These are phyloP conservation scores for Silybum marianum DNA, from an alignment of 129 eudicot species.

Conservation along the genomic window DNA sequence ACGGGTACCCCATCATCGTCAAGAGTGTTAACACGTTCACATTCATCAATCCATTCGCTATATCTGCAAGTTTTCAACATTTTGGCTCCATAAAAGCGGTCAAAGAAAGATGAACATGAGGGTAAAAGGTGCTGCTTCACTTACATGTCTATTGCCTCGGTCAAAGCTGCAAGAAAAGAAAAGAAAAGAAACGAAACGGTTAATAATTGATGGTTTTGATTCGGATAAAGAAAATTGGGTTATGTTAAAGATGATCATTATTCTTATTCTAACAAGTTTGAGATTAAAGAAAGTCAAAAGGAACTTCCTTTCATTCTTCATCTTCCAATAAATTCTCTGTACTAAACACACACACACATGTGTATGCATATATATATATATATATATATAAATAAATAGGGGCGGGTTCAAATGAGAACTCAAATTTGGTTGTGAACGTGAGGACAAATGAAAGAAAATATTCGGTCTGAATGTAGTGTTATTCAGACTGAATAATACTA, in stretches of 20 bases:
- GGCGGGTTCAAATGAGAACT: too few species aligned
- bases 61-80: constrained; percentile 51
- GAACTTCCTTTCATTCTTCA: background rate
- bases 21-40: constrained; percentile 78
- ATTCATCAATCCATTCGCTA: constrained; percentile 99
- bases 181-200: background rate
- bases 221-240: background rate
- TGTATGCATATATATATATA: too few species aligned
- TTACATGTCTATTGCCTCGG: constrained; percentile 94
- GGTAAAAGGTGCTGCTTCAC: constrained; percentile 27
- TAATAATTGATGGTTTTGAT: background rate
- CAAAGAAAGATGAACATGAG: background rate
- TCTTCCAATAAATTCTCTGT: background rate
- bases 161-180: constrained; percentile 61
- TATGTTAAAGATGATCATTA: background rate
- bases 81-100: constrained; percentile 3
- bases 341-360: too few species aligned
- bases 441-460: too few species aligned
- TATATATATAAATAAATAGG: too few species aligned
- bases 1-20: constrained; percentile 79
- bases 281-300: background rate
- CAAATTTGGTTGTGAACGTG: too few species aligned
- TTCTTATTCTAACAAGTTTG: background rate
- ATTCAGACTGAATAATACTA: too few species aligned
- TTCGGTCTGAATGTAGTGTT: too few species aligned